Evolutionary conservation across 2,329 filamentous ascomycete species (phyloP), one percentile per base, ranked within the genome.

Genomic region (Epichloe baconii): DNA sequence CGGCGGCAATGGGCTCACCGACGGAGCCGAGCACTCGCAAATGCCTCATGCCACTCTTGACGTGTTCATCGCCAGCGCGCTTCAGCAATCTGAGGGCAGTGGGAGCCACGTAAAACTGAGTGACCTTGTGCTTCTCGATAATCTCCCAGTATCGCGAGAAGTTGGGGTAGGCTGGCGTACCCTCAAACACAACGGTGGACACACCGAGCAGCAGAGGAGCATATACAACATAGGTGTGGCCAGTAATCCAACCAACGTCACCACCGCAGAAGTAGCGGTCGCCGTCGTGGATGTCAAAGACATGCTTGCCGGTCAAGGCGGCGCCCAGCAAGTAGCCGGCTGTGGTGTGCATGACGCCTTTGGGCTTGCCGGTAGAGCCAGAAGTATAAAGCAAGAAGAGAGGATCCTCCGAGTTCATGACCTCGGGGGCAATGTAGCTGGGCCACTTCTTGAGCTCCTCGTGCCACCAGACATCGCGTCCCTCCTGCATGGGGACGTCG

Each of bases 121-220:
- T 96, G 58, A 98, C 86, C 58, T 86, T 78, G 74, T 98, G 86
- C 76, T 94, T 88, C 61, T 90, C 88, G 67, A 97, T 91, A 49
- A 97, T 93, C 59, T 97, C 90, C 93, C 93, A 98, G 76, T 98
- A 98, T 59, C 93, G 82, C 52, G 91, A 96, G 75, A 96, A 98
- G 75, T 94, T 85, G 62, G 93, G 93, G 68, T 97, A 97, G 48
- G 91, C 91, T 0, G 93, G 93, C 3, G 93, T 98, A 60, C 93
- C 94, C 73, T 98, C 93, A 60, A 97, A 98, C 34, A 98, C 91
- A 17, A 98, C 88, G 0, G 91, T 97, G 10, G 91, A 82, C 55
- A 95, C 86, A 73, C 93, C 93, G 46, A 97, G 82, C 44, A 98
- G 77, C 49, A 98, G 77, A 57, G 93, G 93, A 11, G 93, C 89